Percentiles rank a stretch among this genome's conserved stretches.
Evolutionary conservation across 169 alveolate species (phyloP).

Genomic region (Blepharisma undulans): DNA sequence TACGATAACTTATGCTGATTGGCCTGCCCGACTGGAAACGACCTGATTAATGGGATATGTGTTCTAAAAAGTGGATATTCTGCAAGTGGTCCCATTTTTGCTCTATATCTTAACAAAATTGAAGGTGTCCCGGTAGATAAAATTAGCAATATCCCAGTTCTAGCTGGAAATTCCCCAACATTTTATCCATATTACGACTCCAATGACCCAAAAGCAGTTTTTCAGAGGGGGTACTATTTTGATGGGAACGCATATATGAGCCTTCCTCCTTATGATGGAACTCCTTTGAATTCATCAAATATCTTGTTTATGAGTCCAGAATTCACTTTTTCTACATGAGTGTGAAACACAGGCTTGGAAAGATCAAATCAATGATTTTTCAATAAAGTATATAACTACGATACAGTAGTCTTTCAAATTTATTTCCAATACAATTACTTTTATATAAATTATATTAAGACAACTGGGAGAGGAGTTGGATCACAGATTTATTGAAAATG

Average conservation of each 20-base stretch:
- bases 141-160: background rate
- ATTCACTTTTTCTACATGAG: background rate
- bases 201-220: background rate
- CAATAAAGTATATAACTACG: background rate
- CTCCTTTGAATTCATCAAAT: background rate
- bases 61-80: too few species aligned
- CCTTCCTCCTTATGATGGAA: slow-evolving; percentile 14
- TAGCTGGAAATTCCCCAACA: background rate
- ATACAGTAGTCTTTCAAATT: background rate
- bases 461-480: background rate
- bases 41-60: too few species aligned
- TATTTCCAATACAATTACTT: too few species aligned
- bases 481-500: background rate
- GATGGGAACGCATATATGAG: background rate
- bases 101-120: background rate
- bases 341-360: background rate
- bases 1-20: too few species aligned
- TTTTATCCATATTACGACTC: slow-evolving; percentile 7
- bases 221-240: slow-evolving; percentile 1
- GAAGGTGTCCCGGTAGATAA: background rate
- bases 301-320: background rate
- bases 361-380: background rate
- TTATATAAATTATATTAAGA: background rate
- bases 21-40: too few species aligned
- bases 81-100: background rate